Evolutionary conservation across 1,139 yeast species (phyloP).

Genomic region (Geotrichum europaeum): DNA sequence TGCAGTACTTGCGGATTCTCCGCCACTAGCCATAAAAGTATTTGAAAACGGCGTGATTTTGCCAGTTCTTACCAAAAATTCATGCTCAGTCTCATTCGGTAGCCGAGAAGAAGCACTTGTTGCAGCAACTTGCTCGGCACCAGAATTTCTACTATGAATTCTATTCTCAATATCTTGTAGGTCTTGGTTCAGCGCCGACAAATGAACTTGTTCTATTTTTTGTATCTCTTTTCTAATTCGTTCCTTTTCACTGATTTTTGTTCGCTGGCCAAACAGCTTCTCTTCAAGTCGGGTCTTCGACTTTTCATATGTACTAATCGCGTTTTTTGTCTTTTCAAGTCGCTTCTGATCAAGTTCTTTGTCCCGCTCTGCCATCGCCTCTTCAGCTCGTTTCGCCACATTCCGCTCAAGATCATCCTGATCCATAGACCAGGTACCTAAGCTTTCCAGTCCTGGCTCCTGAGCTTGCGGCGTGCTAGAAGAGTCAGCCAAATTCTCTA

Average conservation of each 20-base stretch:
- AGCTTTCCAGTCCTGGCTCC: slow-evolving; percentile 20
- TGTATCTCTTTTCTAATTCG: slow-evolving; percentile 51
- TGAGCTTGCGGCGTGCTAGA: neutral
- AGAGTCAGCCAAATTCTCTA: neutral
- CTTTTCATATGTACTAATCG: slow-evolving; percentile 36
- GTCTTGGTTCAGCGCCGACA: slow-evolving; percentile 52
- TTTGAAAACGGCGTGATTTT: slow-evolving; percentile 91
- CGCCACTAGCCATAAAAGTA: slow-evolving; percentile 40
- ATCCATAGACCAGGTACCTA: slow-evolving; percentile 44
- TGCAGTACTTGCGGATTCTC: neutral
- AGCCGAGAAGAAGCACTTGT: slow-evolving; percentile 34
- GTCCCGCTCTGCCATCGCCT: slow-evolving; percentile 54
- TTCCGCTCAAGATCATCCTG: slow-evolving; percentile 69
- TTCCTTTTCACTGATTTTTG: slow-evolving; percentile 62
- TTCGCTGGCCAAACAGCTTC: slow-evolving; percentile 47
- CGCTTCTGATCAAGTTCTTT: slow-evolving; percentile 70
- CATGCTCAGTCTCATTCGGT: slow-evolving; percentile 71
- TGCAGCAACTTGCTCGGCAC: slow-evolving; percentile 13
- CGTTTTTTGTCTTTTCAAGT: slow-evolving; percentile 53
- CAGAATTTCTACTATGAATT: slow-evolving; percentile 34
- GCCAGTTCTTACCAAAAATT: slow-evolving; percentile 80
- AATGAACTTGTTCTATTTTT: slow-evolving; percentile 47
- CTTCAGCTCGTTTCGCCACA: slow-evolving; percentile 63
- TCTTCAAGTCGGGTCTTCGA: slow-evolving; percentile 46
- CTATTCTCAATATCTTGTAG: slow-evolving; percentile 59